Evolutionary conservation across 2,329 filamentous ascomycete species (phyloP).

Genomic region (Graphium sp.): DNA sequence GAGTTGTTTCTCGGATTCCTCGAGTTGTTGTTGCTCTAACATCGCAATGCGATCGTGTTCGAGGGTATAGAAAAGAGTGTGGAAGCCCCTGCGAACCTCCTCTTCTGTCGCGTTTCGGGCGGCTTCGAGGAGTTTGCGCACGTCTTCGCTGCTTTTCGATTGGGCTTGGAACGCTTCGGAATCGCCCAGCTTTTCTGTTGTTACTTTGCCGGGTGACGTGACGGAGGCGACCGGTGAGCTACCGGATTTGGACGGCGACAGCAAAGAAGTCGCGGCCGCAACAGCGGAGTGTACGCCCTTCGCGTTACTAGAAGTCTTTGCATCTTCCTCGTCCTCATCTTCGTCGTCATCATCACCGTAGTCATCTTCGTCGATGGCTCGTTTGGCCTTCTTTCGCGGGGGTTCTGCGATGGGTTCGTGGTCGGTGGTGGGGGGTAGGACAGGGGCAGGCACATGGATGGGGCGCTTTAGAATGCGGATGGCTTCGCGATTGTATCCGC

Average conservation of each 20-base stretch:
- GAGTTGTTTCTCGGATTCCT: conserved; percentile 90
- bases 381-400: conserved; percentile 56
- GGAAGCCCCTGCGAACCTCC: conserved; percentile 75
- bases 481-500: conserved; percentile 30
- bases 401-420: conserved; percentile 41
- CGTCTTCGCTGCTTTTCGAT: conserved; percentile 65
- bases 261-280: conserved; percentile 37
- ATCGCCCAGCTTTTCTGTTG: conserved; percentile 25
- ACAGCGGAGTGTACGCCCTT: conserved; percentile 22
- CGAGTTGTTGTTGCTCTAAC: conserved; percentile 91
- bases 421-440: conserved; percentile 38
- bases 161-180: conserved; percentile 23
- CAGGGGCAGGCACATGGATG: conserved; percentile 14
- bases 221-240: conserved; percentile 48
- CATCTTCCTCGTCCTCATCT: conserved; percentile 47
- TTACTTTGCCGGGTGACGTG: conserved; percentile 39
- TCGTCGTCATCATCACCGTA: conserved; percentile 77
- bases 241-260: conserved; percentile 55
- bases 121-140: conserved; percentile 83
- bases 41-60: conserved; percentile 93
- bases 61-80: conserved; percentile 85
- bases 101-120: conserved; percentile 84
- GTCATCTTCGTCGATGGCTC: conserved; percentile 69
- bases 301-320: conserved; percentile 18
- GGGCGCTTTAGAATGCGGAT: conserved; percentile 35